Percentiles rank a stretch among this genome's conserved stretches.
These are phyloP conservation scores for Aspergillus ochraceus DNA, from an alignment of 2,329 filamentous ascomycete species.

Conservation along the genomic window DNA sequence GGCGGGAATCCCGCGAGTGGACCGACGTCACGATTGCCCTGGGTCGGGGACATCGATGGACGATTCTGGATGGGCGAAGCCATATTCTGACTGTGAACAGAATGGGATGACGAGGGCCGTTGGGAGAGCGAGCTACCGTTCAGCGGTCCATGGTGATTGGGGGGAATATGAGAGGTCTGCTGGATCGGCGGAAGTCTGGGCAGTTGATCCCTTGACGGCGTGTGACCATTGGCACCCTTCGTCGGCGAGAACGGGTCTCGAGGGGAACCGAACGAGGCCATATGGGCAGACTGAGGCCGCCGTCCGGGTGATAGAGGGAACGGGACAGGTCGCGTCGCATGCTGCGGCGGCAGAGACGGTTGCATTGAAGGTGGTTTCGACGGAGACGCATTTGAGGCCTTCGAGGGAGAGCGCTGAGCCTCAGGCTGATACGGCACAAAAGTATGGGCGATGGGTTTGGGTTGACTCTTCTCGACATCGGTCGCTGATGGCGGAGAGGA, in stretches of 20 bases:
- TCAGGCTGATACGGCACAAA: constrained; percentile 29
- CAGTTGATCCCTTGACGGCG: constrained; percentile 24
- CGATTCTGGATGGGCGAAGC: constrained; percentile 46
- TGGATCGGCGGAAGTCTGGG: constrained; percentile 29
- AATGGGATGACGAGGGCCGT: constrained; percentile 46
- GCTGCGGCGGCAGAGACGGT: constrained; percentile 14
- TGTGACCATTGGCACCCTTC: constrained; percentile 29
- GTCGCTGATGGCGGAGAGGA: constrained; percentile 44
- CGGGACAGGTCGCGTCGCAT: constrained; percentile 12
- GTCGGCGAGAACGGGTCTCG: constrained; percentile 35
- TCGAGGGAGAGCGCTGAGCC: constrained; percentile 15
- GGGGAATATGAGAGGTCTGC: constrained; percentile 32
- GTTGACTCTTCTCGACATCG: constrained; percentile 22
- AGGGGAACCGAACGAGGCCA: constrained; percentile 27
- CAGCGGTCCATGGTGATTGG: constrained; percentile 19
- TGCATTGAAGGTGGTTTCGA: constrained; percentile 19
- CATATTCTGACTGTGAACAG: constrained; percentile 31
- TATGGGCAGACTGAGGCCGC: constrained; percentile 25
- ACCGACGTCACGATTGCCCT: constrained; percentile 51
- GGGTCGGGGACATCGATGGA: constrained; percentile 50
- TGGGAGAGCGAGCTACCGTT: constrained; percentile 32
- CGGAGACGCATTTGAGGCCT: constrained; percentile 22
- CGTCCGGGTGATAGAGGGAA: constrained; percentile 32
- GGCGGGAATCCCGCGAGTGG: constrained; percentile 46
- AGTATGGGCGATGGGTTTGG: constrained; percentile 14